Conservation (phyloP, 148 eudicot genomes). For the Drosera capensis region DNA sequence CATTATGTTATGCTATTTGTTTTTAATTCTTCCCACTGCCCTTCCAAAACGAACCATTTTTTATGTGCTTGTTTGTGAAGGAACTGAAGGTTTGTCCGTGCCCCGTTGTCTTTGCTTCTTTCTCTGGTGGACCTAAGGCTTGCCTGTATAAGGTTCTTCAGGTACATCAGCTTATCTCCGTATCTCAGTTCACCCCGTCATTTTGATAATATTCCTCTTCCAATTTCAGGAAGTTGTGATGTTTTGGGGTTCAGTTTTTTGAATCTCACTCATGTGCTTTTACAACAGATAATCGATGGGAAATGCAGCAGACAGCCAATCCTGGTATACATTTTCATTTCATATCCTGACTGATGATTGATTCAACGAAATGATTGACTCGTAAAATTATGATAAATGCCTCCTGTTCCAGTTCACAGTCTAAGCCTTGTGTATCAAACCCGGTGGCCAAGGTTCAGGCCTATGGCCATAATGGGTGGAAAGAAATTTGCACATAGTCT, state of each 20-base stretch:
- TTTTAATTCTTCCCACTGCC: not conserved
- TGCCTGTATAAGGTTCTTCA: slow-evolving; percentile 93
- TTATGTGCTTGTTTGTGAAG: slow-evolving; percentile 18
- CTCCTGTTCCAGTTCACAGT: no score
- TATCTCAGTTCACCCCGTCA: not conserved
- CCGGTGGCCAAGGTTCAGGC: no score
- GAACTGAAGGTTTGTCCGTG: slow-evolving; percentile 57
- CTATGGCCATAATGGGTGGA: no score
- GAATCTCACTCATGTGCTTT: not conserved
- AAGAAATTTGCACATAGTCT: no score
- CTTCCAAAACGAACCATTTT: no score
- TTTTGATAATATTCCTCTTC: not conserved
- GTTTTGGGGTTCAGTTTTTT: not conserved
- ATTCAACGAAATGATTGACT: not conserved
- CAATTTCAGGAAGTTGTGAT: slow-evolving; percentile 1
- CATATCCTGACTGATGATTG: slow-evolving; percentile 3
- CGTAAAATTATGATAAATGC: no score
- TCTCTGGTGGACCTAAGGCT: slow-evolving; percentile 93
- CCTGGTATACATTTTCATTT: slow-evolving; percentile 28
- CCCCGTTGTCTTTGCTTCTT: slow-evolving; percentile 82
- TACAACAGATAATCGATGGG: slow-evolving; percentile 56
- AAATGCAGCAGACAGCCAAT: slow-evolving; percentile 24
- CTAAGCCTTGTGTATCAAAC: no score
- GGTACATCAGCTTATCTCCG: slow-evolving; percentile 21
- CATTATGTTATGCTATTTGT: not conserved